Evolutionary conservation across 257 asterid genomes (phyloP).

Genomic region (Petrea volubilis): DNA sequence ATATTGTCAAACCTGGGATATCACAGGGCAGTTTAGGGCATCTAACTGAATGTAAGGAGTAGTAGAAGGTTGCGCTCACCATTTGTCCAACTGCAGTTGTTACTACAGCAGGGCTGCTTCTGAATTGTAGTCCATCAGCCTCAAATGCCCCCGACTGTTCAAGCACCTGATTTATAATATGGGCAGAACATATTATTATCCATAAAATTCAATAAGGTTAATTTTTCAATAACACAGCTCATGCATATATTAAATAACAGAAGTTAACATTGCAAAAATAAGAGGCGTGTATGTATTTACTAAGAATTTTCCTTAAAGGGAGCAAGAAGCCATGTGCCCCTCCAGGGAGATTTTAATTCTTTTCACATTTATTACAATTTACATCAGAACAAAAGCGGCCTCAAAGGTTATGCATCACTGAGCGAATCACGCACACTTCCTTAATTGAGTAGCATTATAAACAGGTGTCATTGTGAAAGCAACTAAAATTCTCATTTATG

Average conservation of each 20-base stretch:
- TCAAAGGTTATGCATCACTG: neutral
- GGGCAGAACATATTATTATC: neutral
- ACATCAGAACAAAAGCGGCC: neutral
- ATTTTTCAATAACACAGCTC: neutral
- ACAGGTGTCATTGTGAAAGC: neutral
- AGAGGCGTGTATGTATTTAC: neutral
- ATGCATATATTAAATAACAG: neutral
- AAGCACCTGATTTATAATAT: constrained; percentile 53
- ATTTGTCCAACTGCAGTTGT: constrained; percentile 87
- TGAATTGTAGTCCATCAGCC: constrained; percentile 55
- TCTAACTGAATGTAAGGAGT: neutral
- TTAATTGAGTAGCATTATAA: neutral
- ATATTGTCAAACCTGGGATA: neutral
- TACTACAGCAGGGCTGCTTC: constrained; percentile 57
- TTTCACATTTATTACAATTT: neutral
- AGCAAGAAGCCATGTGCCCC: neutral
- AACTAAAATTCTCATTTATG: neutral
- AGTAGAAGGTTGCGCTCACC: constrained; percentile 44
- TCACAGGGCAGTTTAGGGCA: neutral
- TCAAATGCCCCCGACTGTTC: constrained; percentile 75
- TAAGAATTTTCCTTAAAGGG: neutral
- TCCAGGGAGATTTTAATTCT: neutral
- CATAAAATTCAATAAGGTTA: neutral
- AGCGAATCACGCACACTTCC: neutral
- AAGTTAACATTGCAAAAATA: neutral